Conservation (phyloP, 2,329 filamentous ascomycete genomes). For the Alternaria gaisen region DNA sequence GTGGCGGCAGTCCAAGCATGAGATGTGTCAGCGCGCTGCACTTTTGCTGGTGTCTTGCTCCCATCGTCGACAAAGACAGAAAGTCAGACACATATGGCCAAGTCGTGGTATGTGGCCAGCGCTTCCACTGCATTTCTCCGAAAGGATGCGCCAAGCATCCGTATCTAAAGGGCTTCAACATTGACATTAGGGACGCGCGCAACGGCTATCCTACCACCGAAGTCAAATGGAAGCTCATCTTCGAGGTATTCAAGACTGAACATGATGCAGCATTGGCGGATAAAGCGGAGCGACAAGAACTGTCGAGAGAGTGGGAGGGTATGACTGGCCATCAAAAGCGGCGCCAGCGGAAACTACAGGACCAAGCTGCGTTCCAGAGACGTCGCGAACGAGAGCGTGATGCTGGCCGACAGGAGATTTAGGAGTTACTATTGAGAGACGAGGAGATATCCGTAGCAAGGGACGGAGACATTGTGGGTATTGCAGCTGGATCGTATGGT, state of each 20-base stretch:
- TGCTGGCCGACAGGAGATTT: neutral
- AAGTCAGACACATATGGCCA: neutral
- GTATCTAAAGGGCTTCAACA: constrained; percentile 18
- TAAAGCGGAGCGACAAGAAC: neutral
- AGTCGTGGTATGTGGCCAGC: constrained; percentile 13
- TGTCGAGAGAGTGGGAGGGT: neutral
- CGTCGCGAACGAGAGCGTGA: neutral
- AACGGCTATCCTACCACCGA: constrained; percentile 2
- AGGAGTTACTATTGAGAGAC: accelerated
- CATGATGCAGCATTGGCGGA: neutral
- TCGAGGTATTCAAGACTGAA: neutral
- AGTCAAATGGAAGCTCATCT: neutral
- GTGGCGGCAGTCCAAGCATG: constrained; percentile 1
- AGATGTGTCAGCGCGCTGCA: constrained; percentile 10
- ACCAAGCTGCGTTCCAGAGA: neutral
- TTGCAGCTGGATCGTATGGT: neutral
- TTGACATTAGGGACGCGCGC: constrained; percentile 16
- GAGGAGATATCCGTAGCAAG: neutral
- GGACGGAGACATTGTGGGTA: neutral
- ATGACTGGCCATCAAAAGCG: neutral
- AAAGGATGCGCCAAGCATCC: constrained; percentile 17
- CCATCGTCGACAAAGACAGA: neutral
- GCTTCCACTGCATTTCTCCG: constrained; percentile 12
- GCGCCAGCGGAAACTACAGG: neutral
- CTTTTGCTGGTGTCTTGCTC: constrained; percentile 11